Evolutionary conservation across 1,284 basidiomycete species (phyloP).

Genomic region (Ceratobasidium theobromae): DNA sequence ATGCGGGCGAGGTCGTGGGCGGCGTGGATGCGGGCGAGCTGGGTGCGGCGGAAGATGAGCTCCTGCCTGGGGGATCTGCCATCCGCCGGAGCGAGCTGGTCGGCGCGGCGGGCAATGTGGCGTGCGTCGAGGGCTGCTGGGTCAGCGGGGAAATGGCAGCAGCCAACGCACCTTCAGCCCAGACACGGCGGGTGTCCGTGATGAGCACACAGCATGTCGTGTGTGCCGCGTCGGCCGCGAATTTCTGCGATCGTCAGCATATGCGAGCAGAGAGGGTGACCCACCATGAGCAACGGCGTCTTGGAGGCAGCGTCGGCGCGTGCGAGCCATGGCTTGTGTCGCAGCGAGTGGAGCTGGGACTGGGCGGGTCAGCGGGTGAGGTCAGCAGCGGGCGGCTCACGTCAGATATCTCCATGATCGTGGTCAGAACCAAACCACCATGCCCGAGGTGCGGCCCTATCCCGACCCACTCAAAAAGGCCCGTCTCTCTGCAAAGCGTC

Average conservation of each 20-base stretch:
- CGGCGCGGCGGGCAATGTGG: constrained; percentile 11
- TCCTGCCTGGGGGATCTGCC: neutral
- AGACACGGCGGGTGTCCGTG: constrained; percentile 10
- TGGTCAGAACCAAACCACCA: constrained; percentile 12
- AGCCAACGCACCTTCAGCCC: constrained; percentile 16
- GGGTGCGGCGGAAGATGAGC: neutral
- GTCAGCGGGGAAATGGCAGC: neutral
- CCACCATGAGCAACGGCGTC: neutral
- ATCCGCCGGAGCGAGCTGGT: neutral
- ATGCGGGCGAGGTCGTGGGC: neutral
- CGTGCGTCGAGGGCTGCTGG: constrained; percentile 4
- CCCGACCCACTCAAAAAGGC: neutral
- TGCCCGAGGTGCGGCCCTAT: constrained; percentile 3
- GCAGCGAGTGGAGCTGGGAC: neutral
- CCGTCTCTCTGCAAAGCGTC: neutral
- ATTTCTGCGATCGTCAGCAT: constrained; percentile 20
- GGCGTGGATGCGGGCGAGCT: neutral
- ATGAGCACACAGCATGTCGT: neutral
- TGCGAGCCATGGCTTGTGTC: constrained; percentile 3
- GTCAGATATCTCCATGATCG: constrained; percentile 24
- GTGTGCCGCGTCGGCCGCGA: neutral
- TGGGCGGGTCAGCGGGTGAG: neutral
- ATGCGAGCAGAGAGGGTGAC: neutral
- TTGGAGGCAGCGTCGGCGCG: neutral
- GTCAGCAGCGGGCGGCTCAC: neutral